Percentiles rank a stretch among this genome's conserved stretches.
phyloP scores from a whole-genome alignment of 1,284 basidiomycete species.

The Anthracocystis walkeri region DNA sequence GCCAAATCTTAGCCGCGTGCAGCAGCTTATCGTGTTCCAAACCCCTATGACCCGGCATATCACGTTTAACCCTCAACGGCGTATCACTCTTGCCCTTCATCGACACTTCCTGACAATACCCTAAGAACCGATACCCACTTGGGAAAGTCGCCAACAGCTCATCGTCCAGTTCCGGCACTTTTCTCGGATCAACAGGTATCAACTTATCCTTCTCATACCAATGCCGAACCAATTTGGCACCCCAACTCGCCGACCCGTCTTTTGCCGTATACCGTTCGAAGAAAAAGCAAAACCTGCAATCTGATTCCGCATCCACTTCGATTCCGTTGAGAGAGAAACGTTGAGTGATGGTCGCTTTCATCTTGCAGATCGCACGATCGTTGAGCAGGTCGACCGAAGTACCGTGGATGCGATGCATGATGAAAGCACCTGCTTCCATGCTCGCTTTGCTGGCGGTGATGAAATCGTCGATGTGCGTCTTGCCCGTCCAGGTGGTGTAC shows the following conservation, averaged over 20 bases:
- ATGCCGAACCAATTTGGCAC: constrained; percentile 26
- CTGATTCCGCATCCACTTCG: constrained; percentile 66
- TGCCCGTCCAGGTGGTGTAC: constrained; percentile 67
- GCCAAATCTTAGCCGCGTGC: too few relatives aligned
- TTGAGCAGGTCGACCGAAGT: constrained; percentile 61
- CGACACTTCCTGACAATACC: too few relatives aligned
- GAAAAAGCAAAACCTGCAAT: constrained; percentile 66
- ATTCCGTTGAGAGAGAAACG: constrained; percentile 59
- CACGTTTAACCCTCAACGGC: too few relatives aligned
- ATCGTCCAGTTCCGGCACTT: constrained; percentile 59
- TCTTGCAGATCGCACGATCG: constrained; percentile 61
- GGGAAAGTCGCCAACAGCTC: constrained; percentile 59
- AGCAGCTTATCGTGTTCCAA: too few relatives aligned
- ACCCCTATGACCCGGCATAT: too few relatives aligned
- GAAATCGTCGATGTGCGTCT: constrained; percentile 65
- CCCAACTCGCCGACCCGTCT: constrained; percentile 3
- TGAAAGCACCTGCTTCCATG: constrained; percentile 62
- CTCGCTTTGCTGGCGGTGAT: constrained; percentile 59
- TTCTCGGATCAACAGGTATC: constrained; percentile 62
- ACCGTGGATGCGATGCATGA: constrained; percentile 63
- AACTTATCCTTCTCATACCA: constrained; percentile 67
- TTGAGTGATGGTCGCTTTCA: constrained; percentile 68
- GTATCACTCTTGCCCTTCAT: too few relatives aligned
- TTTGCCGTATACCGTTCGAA: constrained; percentile 34
- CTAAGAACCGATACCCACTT: constrained; percentile 19